Percentiles rank a stretch among this genome's conserved stretches.
Evolutionary conservation across 1,284 basidiomycete species (phyloP).

Genomic region (Fomitopsis pinicola): DNA sequence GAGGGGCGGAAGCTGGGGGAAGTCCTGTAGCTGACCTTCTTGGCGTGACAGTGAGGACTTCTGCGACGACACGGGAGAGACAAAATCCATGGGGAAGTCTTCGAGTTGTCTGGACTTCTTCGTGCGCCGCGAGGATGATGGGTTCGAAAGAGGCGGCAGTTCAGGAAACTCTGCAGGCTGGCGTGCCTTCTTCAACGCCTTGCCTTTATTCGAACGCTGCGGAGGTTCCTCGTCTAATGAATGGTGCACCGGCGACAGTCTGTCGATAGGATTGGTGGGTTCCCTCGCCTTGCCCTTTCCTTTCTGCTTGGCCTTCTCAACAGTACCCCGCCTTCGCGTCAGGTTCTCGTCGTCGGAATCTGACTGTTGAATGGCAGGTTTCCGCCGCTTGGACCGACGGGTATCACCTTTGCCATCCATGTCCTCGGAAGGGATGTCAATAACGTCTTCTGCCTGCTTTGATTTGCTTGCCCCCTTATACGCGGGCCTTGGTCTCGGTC

Average conservation of each 20-base stretch:
- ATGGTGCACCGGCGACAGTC: slow-evolving; percentile 3
- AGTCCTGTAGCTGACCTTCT: neutral
- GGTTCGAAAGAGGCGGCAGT: neutral
- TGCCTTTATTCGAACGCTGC: slow-evolving; percentile 4
- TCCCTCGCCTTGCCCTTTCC: neutral
- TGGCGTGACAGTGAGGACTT: neutral
- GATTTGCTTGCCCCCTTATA: slow-evolving; percentile 4
- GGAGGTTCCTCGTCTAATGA: neutral
- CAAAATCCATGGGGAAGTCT: slow-evolving; percentile 1
- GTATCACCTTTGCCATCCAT: neutral
- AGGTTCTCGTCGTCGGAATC: neutral
- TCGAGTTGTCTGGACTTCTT: neutral
- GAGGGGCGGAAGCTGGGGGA: slow-evolving; percentile 3
- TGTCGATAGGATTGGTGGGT: neutral
- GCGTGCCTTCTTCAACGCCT: neutral
- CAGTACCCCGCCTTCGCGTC: neutral
- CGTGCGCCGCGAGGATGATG: neutral
- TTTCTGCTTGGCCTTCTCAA: neutral
- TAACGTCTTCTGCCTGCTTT: neutral
- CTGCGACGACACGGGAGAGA: slow-evolving; percentile 12
- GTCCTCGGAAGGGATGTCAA: neutral
- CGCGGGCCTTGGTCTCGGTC: slow-evolving; percentile 12
- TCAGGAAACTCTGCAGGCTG: neutral
- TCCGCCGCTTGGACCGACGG: neutral
- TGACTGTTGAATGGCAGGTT: neutral